Conservation (phyloP, 2,329 filamentous ascomycete genomes). For the Pseudopyricularia javanii region DNA sequence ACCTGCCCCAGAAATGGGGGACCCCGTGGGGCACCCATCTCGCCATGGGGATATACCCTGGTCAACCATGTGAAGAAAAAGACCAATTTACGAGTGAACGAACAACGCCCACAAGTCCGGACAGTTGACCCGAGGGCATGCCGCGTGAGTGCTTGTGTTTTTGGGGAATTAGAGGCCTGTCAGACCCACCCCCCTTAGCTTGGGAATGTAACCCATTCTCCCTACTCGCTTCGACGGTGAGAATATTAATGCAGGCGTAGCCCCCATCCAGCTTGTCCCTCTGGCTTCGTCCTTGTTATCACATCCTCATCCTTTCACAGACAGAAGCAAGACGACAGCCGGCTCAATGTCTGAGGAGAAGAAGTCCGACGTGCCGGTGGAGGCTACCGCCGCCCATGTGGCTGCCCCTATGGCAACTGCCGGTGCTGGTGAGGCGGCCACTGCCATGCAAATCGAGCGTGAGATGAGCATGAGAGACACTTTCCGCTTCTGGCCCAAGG, state of each 20-base stretch:
- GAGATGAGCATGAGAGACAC: conserved; percentile 1
- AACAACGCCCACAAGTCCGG: too few species aligned
- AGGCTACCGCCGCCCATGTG: not conserved
- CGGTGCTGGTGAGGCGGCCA: not conserved
- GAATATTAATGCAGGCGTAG: not conserved
- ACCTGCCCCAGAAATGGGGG: not conserved
- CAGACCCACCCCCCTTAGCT: not conserved
- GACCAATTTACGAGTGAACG: too few species aligned
- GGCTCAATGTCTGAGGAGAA: not conserved
- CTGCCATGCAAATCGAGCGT: not conserved
- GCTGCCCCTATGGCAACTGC: not conserved
- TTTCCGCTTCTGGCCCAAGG: conserved; percentile 6
- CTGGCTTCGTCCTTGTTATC: not conserved
- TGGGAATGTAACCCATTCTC: not conserved
- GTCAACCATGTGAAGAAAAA: not conserved
- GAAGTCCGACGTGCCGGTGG: not conserved
- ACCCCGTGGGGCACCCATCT: not conserved
- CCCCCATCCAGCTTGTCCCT: not conserved
- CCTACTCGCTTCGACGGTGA: not conserved
- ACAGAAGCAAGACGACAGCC: not conserved
- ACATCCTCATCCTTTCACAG: not conserved
- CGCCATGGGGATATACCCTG: not conserved
- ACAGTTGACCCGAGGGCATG: too few species aligned
- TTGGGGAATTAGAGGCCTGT: not conserved
- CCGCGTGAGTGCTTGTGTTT: too few species aligned